Evolutionary conservation across 2,329 filamentous ascomycete species (phyloP).

Genomic region (Apiospora sp.): DNA sequence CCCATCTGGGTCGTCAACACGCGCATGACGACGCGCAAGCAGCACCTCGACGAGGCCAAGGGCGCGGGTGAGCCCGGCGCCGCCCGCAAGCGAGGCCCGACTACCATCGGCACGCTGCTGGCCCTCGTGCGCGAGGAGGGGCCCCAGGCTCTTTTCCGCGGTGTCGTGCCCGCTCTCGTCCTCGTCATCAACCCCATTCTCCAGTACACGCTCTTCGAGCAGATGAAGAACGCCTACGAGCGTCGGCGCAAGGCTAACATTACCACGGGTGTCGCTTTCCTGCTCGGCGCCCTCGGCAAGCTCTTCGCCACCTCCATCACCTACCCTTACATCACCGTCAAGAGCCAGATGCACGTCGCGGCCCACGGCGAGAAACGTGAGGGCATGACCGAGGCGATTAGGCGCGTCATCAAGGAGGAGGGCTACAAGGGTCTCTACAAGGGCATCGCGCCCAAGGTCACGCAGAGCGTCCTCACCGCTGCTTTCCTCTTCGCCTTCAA

Average conservation of each 20-base stretch:
- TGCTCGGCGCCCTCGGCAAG: conserved; percentile 92
- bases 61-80: conserved; percentile 51
- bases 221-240: conserved; percentile 92
- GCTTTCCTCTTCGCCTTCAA: conserved; percentile 98
- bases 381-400: conserved; percentile 80
- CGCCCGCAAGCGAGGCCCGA: conserved; percentile 59
- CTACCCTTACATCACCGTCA: conserved; percentile 98
- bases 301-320: conserved; percentile 92
- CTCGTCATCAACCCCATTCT: conserved; percentile 98
- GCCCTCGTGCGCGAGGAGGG: conserved; percentile 86
- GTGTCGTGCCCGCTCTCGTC: conserved; percentile 90
- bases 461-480: conserved; percentile 94
- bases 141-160: conserved; percentile 83
- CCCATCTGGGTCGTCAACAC: conserved; percentile 99
- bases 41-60: conserved; percentile 45
- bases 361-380: conserved; percentile 78
- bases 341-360: conserved; percentile 96
- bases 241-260: conserved; percentile 67
- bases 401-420: conserved; percentile 83
- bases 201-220: conserved; percentile 98
- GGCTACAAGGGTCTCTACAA: conserved; percentile 94
- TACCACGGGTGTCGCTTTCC: conserved; percentile 86
- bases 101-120: conserved; percentile 83
- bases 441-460: conserved; percentile 94
- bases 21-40: conserved; percentile 90